phyloP scores from a whole-genome alignment of 2,329 filamentous ascomycete genomes.

The Scortechinia acanthostroma region DNA sequence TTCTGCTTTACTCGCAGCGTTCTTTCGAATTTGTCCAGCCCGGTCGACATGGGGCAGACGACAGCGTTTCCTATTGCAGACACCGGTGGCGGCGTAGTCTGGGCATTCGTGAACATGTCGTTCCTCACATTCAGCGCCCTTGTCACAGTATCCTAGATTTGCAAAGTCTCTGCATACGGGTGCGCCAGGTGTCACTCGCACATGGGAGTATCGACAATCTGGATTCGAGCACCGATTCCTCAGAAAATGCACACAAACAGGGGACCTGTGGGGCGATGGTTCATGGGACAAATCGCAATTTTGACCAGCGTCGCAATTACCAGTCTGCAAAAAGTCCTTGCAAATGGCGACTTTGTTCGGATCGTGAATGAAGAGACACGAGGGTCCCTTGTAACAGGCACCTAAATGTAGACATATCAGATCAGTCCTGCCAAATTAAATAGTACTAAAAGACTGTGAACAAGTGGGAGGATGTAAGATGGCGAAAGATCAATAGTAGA shows the following conservation, averaged over 20 bases:
- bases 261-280: constrained; percentile 73
- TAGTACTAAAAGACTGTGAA: constrained; percentile 34
- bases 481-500: background rate
- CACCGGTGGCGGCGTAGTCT: constrained; percentile 84
- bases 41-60: constrained; percentile 61
- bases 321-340: constrained; percentile 72
- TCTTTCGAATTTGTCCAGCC: background rate
- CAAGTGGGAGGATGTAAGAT: too few species aligned
- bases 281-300: constrained; percentile 89
- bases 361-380: constrained; percentile 78
- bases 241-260: constrained; percentile 82
- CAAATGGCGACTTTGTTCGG: constrained; percentile 81
- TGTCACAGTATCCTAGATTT: constrained; percentile 79
- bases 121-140: constrained; percentile 69
- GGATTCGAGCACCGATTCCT: constrained; percentile 83
- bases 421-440: constrained; percentile 13
- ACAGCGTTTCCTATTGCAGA: constrained; percentile 75
- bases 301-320: constrained; percentile 69
- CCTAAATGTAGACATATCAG: constrained; percentile 43
- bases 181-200: constrained; percentile 68
- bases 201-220: constrained; percentile 81
- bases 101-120: constrained; percentile 91
- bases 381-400: constrained; percentile 74
- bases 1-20: constrained; percentile 2
- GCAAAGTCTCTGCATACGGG: constrained; percentile 81